These are phyloP conservation scores for Candida smagusa DNA, from an alignment of 1,139 yeast species.

Conservation along the genomic window DNA sequence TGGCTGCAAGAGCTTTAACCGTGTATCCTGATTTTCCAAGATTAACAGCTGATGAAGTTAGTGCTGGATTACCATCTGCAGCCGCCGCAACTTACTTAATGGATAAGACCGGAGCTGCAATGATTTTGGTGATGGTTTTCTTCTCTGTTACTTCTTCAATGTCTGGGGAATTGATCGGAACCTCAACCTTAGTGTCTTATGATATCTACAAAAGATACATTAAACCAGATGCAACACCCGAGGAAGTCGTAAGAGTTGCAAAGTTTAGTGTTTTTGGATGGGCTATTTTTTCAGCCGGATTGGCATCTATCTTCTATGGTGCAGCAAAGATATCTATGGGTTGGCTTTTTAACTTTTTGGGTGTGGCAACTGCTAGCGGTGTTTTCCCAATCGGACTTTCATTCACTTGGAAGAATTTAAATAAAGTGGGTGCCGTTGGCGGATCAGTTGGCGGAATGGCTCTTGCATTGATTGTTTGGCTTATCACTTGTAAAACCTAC, in stretches of 20 bases:
- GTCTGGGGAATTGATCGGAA: conserved; percentile 48
- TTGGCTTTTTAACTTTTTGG: conserved; percentile 41
- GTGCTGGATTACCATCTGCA: conserved; percentile 42
- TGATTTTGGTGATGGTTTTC: conserved; percentile 45
- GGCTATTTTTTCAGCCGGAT: conserved; percentile 27
- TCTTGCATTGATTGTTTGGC: conserved; percentile 19
- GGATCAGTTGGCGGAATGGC: conserved; percentile 26
- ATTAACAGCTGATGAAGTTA: conserved; percentile 19
- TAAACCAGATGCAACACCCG: conserved; percentile 41
- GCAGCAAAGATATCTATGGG: conserved; percentile 24
- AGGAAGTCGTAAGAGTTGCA: conserved; percentile 35
- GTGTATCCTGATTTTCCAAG: conserved; percentile 26
- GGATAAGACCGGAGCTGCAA: conserved; percentile 44
- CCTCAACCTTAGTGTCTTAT: conserved; percentile 44
- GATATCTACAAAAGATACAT: conserved; percentile 46
- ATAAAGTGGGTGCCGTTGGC: conserved; percentile 30
- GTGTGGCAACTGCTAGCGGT: conserved; percentile 40
- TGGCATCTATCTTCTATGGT: conserved; percentile 41
- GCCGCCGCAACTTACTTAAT: conserved; percentile 39
- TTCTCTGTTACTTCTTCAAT: conserved; percentile 49
- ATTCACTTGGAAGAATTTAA: conserved; percentile 38
- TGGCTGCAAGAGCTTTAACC: conserved; percentile 31
- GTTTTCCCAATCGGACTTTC: conserved; percentile 41
- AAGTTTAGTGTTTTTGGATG: conserved; percentile 35
- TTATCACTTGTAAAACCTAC: conserved; percentile 17